Evolutionary conservation across 345 rosid genomes (phyloP), one percentile per base, ranked within the genome.

Genomic region (Bruguiera parviflora): DNA sequence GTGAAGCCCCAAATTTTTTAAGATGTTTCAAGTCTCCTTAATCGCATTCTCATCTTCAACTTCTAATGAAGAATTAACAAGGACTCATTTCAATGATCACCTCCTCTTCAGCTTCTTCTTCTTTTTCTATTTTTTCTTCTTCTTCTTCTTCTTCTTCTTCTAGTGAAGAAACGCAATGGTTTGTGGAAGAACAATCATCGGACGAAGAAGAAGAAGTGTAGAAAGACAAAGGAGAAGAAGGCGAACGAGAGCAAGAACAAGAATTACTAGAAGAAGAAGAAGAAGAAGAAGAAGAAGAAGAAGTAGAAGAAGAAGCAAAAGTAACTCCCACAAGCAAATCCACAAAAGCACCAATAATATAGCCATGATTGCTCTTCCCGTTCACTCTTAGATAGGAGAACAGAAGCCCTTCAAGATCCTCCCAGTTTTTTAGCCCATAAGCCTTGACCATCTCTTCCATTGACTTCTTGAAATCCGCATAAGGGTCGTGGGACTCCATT

Each of bases 151-250:
- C 72, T 24, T 21, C 25, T 56, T 43, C 49, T 11, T 8, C 29
- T 24, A 24, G 6, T 3, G 59, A 75, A 63, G 87, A 73, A 52
- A 80, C 80, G 69, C 84, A 73, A 20, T 79, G 81, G 32, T 74
- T 75, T 3, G 86, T 75, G 4, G 71, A 66, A 37, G 88, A 84
- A 56, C 89, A 84, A 46, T 80, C 80, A 21, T 85, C 78, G 32
- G 82, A 74, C 28, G 58, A 60, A 51, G 65, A 31, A 27, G 71
- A 63, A 51, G 83, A 84, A 6, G 86, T 80, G 78, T 79, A 83
- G 29, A 86, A 83, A 53, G 79, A 75, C 27, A 80, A 73, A 8
- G 85, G 74, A 22, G 79, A 69, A 64, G 74, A 65, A 59, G 74
- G 63, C 32, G 71, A 75, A n/a, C 11, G 53, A 46, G 72, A 43